Evolutionary conservation across 805 yeast genomes (phyloP).

Genomic region (Saccharomycopsis babjevae): DNA sequence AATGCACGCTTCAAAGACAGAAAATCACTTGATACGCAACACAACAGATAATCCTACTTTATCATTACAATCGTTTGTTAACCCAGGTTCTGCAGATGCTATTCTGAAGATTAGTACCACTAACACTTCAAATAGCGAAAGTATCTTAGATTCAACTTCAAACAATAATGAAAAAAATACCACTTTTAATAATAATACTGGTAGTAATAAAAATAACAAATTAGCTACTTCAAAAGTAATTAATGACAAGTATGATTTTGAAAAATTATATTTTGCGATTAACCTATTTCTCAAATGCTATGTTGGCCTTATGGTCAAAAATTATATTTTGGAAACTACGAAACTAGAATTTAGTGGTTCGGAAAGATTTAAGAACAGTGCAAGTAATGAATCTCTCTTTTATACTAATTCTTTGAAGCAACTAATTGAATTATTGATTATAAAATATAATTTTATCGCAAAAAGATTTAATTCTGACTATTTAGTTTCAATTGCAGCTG

Average conservation of each 20-base stretch:
- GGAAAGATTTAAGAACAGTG: background rate
- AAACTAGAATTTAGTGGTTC: background rate
- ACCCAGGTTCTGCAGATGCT: background rate
- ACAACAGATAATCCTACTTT: background rate
- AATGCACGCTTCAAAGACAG: background rate
- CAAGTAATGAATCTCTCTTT: background rate
- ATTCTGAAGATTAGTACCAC: background rate
- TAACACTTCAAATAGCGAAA: background rate
- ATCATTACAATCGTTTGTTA: background rate
- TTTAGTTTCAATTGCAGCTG: background rate
- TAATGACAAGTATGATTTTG: conserved; percentile 19
- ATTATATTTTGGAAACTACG: conserved; percentile 6
- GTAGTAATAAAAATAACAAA: background rate
- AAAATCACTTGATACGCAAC: background rate
- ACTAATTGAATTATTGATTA: conserved; percentile 8
- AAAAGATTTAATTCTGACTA: conserved; percentile 2
- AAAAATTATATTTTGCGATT: conserved; percentile 34
- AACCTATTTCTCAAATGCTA: conserved; percentile 26
- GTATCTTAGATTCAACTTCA: background rate
- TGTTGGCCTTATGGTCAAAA: conserved; percentile 6
- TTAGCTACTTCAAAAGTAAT: background rate
- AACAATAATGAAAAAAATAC: background rate
- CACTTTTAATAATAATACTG: background rate
- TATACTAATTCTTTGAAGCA: conserved; percentile 11
- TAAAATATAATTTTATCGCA: conserved; percentile 12